Percentiles rank a stretch among this genome's conserved stretches.
Conservation (phyloP, 2,329 filamentous ascomycete species). For the Colletotrichum tropicicola region DNA sequence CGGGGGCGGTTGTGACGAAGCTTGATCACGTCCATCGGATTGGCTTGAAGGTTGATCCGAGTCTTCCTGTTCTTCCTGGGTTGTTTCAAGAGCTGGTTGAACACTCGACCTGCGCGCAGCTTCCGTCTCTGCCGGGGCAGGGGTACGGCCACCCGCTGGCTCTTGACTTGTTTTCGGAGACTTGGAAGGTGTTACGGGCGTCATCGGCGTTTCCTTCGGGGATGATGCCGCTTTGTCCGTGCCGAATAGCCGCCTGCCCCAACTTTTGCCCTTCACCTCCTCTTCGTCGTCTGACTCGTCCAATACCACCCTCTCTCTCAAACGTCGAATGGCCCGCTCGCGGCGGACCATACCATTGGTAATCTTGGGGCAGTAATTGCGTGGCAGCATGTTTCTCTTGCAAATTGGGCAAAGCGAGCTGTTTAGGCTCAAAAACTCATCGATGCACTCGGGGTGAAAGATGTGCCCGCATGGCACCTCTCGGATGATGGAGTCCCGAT, state of each 20-base stretch:
- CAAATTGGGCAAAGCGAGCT: conserved; percentile 93
- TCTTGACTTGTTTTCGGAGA: conserved; percentile 13
- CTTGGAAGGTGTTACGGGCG: conserved; percentile 17
- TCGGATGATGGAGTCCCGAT: conserved; percentile 76
- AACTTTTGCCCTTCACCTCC: conserved; percentile 45
- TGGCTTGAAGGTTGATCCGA: conserved; percentile 7
- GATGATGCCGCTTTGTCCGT: conserved; percentile 23
- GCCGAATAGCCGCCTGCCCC: conserved; percentile 46
- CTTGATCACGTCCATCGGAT: not conserved
- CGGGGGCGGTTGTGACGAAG: not conserved
- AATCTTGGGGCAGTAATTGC: conserved; percentile 72
- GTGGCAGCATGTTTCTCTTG: conserved; percentile 82
- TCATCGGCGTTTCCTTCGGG: conserved; percentile 25
- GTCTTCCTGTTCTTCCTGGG: conserved; percentile 29
- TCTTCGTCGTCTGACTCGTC: conserved; percentile 46
- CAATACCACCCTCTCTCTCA: conserved; percentile 62
- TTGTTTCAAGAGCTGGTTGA: conserved; percentile 22
- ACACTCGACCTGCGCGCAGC: not conserved
- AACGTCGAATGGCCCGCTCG: conserved; percentile 73
- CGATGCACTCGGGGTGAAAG: conserved; percentile 92
- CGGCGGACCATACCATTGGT: conserved; percentile 89
- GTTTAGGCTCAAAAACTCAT: conserved; percentile 79
- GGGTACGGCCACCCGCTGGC: not conserved
- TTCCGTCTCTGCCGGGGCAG: conserved; percentile 7
- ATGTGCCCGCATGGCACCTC: conserved; percentile 92